Evolutionary conservation across 225 moss, liverwort and hornwort species (phyloP).

Genomic region (Asterella californica): DNA sequence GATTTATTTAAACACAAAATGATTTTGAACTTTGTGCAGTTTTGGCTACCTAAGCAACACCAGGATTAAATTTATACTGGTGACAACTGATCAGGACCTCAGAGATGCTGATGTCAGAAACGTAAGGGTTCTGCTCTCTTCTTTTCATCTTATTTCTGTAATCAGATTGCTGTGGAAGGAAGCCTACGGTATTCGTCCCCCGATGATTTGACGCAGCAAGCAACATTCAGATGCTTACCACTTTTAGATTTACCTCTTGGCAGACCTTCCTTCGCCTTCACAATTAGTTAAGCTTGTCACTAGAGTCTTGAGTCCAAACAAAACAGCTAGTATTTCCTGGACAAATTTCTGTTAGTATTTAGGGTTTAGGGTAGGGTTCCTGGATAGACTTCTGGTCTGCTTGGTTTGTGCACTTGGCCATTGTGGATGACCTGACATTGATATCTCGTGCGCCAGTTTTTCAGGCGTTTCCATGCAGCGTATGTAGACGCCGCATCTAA

Average conservation of each 20-base stretch:
- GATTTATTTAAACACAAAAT: background rate
- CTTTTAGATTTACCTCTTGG: too few relatives aligned
- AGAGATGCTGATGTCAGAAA: slow-evolving; percentile 86
- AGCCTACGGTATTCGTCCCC: too few relatives aligned
- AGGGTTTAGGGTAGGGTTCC: too few relatives aligned
- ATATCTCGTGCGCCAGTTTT: slow-evolving; percentile 55
- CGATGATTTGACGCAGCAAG: too few relatives aligned
- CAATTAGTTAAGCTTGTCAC: too few relatives aligned
- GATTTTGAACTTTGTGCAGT: slow-evolving; percentile 31
- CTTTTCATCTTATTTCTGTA: too few relatives aligned
- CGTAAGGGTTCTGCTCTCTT: slow-evolving; percentile 36
- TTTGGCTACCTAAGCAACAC: slow-evolving; percentile 90
- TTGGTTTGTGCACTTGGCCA: background rate
- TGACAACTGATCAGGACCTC: slow-evolving; percentile 92
- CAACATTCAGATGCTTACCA: too few relatives aligned
- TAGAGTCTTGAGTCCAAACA: too few relatives aligned
- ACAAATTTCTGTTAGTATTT: too few relatives aligned
- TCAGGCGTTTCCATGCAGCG: slow-evolving; percentile 83
- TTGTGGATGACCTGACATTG: background rate
- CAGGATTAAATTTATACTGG: slow-evolving; percentile 82
- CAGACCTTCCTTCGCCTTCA: too few relatives aligned
- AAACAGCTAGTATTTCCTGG: too few relatives aligned
- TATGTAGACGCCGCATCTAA: slow-evolving; percentile 94
- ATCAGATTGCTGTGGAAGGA: too few relatives aligned
- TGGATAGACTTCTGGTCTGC: background rate